phyloP scores from a whole-genome alignment of 2,329 filamentous ascomycete genomes.

The Fusarium nematophilum region DNA sequence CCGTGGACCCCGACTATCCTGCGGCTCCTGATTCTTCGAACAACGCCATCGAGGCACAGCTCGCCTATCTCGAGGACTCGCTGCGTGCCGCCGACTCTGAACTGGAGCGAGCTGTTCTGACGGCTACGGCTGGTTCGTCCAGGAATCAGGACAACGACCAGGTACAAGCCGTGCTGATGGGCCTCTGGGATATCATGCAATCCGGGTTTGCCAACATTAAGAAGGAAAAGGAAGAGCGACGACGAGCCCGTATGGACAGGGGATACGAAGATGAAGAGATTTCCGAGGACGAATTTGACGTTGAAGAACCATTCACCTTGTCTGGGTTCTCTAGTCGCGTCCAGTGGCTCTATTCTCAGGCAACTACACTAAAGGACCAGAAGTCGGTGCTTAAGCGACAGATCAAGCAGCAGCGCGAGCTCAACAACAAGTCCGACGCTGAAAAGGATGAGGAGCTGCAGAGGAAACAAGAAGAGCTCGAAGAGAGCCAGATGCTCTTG shows the following conservation, averaged over 20 bases:
- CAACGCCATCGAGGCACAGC: conserved; percentile 72
- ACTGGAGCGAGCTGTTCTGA: conserved; percentile 49
- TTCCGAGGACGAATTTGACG: conserved; percentile 68
- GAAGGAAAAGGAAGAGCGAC: conserved; percentile 64
- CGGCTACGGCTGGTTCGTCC: conserved; percentile 45
- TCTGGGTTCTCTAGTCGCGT: conserved; percentile 82
- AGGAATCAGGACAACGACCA: conserved; percentile 55
- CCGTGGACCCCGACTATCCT: conserved; percentile 60
- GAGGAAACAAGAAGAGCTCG: conserved; percentile 67
- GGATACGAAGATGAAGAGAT: conserved; percentile 69
- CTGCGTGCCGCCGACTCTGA: conserved; percentile 62
- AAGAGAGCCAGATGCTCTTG: conserved; percentile 53
- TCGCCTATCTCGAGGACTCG: conserved; percentile 73
- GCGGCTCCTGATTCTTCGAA: conserved; percentile 69
- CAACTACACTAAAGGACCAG: conserved; percentile 85
- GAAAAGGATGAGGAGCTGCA: conserved; percentile 74
- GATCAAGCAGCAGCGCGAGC: conserved; percentile 93
- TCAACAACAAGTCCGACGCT: conserved; percentile 87
- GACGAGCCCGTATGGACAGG: conserved; percentile 65
- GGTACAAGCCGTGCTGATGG: conserved; percentile 65
- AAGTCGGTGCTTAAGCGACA: conserved; percentile 90
- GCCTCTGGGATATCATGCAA: conserved; percentile 68
- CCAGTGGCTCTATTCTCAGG: conserved; percentile 79
- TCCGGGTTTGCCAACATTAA: conserved; percentile 64
- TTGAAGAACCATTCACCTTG: conserved; percentile 75